Evolutionary conservation across 2,329 filamentous ascomycete species (phyloP).

Genomic region (Triangularia setosa): DNA sequence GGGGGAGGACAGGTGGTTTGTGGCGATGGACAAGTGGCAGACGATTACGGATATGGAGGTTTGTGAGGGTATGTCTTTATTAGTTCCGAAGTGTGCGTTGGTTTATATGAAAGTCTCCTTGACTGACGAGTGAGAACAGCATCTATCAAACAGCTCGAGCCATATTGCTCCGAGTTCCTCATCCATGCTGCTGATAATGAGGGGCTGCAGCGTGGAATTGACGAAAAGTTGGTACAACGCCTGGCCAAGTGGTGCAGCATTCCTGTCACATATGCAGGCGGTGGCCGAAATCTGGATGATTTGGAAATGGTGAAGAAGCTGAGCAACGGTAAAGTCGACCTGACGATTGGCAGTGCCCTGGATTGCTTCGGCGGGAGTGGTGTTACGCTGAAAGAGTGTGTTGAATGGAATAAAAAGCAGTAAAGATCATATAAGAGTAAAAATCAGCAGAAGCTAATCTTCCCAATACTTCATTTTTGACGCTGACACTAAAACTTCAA

Average conservation of each 20-base stretch:
- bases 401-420: slow-evolving; percentile 72
- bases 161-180: slow-evolving; percentile 93
- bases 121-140: slow-evolving; percentile 45
- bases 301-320: slow-evolving; percentile 75
- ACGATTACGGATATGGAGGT: slow-evolving; percentile 96
- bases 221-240: slow-evolving; percentile 73
- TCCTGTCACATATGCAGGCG: slow-evolving; percentile 93
- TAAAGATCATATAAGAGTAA: slow-evolving; percentile 11
- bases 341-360: slow-evolving; percentile 93
- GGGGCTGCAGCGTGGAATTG: slow-evolving; percentile 85
- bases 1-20: slow-evolving; percentile 73
- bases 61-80: slow-evolving; percentile 60
- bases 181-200: slow-evolving; percentile 98
- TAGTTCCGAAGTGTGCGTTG: not conserved
- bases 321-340: slow-evolving; percentile 77
- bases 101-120: not conserved
- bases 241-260: slow-evolving; percentile 84
- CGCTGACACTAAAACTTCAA: not conserved
- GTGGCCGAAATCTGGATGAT: slow-evolving; percentile 78
- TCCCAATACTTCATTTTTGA: not conserved
- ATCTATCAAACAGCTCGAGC: slow-evolving; percentile 75
- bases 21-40: slow-evolving; percentile 99
- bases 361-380: slow-evolving; percentile 91
- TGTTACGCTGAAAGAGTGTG: slow-evolving; percentile 84
- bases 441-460: not conserved